Evolutionary conservation across 164 flowering plant genomes (phyloP).

Genomic region (Piper longum): DNA sequence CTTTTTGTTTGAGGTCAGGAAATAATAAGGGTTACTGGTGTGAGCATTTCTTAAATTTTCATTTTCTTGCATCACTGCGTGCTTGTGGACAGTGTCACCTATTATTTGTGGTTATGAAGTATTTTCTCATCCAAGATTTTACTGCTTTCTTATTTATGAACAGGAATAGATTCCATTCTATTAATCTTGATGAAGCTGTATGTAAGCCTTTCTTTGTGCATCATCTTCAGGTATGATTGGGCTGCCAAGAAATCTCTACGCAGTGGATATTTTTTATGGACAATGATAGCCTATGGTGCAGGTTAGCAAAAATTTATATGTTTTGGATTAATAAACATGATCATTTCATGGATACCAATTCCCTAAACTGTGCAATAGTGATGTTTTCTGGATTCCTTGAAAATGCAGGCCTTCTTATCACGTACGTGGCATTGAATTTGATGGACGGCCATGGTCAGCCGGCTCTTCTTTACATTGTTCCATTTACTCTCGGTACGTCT

Average conservation of each 20-base stretch:
- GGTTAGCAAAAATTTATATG: conserved; percentile 25
- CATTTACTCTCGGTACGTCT: conserved; percentile 63
- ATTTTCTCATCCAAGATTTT: no score
- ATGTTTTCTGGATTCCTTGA: neutral
- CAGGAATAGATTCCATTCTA: neutral
- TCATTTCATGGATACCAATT: neutral
- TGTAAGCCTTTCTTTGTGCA: neutral
- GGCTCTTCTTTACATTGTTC: conserved; percentile 85
- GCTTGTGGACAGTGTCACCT: neutral
- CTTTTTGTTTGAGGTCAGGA: conserved; percentile 68
- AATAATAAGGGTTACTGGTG: neutral
- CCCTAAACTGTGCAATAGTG: no score
- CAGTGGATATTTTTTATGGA: conserved; percentile 82
- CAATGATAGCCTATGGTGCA: conserved; percentile 87
- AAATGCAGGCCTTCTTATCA: conserved; percentile 62
- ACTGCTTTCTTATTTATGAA: no score
- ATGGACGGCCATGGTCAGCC: conserved; percentile 99
- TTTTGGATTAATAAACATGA: neutral
- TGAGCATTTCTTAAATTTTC: neutral
- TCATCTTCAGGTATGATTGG: conserved; percentile 75
- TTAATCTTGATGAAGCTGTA: neutral
- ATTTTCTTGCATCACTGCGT: neutral
- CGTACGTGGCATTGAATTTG: conserved; percentile 77
- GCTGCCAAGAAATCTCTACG: conserved; percentile 63
- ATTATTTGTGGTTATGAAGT: neutral